A percentile compares a stretch with the other conserved stretches of the same genome.
These are phyloP conservation scores for Boletus bicolor DNA, from an alignment of 768 basidiomycete genomes.

Conservation along the genomic window DNA sequence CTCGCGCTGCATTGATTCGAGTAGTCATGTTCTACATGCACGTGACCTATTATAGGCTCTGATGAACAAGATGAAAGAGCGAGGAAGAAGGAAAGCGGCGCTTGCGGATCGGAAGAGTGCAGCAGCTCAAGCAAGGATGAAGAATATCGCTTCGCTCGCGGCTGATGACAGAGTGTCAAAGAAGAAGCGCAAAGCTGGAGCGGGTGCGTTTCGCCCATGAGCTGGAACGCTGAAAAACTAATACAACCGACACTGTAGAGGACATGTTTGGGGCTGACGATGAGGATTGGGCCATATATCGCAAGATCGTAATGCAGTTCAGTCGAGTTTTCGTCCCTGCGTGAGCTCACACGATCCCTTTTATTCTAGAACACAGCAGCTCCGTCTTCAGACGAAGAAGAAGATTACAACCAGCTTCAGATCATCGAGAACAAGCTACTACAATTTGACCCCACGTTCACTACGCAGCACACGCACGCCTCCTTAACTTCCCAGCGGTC, in stretches of 20 bases:
- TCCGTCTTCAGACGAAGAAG: constrained; percentile 87
- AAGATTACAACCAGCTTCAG: constrained; percentile 67
- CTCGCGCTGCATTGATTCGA: not conserved
- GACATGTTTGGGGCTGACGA: constrained; percentile 93
- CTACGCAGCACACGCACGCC: constrained; percentile 74
- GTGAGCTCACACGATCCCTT: not conserved
- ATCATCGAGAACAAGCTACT: constrained; percentile 79
- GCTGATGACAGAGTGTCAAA: constrained; percentile 80
- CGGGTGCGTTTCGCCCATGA: constrained; percentile 48
- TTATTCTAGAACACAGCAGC: constrained; percentile 57
- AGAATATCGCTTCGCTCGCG: constrained; percentile 88
- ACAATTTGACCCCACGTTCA: constrained; percentile 82
- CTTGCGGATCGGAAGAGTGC: constrained; percentile 90
- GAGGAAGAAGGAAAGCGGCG: constrained; percentile 74
- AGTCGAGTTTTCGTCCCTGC: not conserved
- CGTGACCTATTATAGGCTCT: constrained; percentile 47
- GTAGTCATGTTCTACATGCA: not conserved
- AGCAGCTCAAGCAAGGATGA: constrained; percentile 94
- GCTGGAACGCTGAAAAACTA: not conserved
- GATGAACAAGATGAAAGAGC: constrained; percentile 82
- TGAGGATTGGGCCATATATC: constrained; percentile 96
- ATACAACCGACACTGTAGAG: constrained; percentile 46
- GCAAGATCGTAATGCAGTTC: constrained; percentile 74
- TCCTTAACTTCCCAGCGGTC: constrained; percentile 74
- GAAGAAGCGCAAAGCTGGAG: constrained; percentile 80